A percentile compares a stretch with the other conserved stretches of the same genome.
Conservation (phyloP, 2,329 filamentous ascomycete genomes). For the Thyridium curvatum region DNA sequence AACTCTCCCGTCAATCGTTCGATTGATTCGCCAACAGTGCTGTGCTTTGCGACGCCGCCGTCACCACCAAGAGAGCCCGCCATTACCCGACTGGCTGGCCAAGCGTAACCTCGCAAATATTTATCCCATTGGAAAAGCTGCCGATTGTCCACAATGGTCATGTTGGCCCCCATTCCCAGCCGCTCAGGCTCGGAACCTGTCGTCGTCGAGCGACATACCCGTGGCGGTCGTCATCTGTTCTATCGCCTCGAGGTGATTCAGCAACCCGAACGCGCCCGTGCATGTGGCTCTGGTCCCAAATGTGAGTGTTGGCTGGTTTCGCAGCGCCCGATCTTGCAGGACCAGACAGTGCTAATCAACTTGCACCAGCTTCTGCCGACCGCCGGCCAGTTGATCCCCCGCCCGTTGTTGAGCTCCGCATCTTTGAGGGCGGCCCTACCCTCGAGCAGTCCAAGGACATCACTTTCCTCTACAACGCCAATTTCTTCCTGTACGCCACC, state of each 20-base stretch:
- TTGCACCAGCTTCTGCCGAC: constrained; percentile 65
- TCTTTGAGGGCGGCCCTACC: constrained; percentile 63
- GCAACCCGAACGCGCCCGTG: constrained; percentile 88
- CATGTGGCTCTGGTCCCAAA: constrained; percentile 92
- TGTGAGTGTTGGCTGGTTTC: constrained; percentile 51
- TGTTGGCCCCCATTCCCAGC: constrained; percentile 8
- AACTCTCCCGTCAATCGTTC: no score
- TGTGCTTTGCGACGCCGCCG: no score
- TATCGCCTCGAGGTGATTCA: constrained; percentile 85
- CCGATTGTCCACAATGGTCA: neutral
- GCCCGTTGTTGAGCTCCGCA: constrained; percentile 84
- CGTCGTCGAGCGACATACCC: constrained; percentile 51
- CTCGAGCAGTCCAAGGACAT: constrained; percentile 59
- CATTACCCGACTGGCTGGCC: no score
- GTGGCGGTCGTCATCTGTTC: constrained; percentile 68
- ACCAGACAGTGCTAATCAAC: no score
- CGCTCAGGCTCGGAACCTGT: constrained; percentile 12
- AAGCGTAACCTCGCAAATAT: no score
- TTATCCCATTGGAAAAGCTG: no score
- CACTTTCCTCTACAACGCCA: constrained; percentile 90
- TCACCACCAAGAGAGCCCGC: no score
- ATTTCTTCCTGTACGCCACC: constrained; percentile 95
- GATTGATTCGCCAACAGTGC: neutral
- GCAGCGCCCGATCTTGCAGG: constrained; percentile 14
- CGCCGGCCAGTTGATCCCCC: constrained; percentile 90